Evolutionary conservation across 257 asterid species (phyloP).

Genomic region (Perilla frutescens): DNA sequence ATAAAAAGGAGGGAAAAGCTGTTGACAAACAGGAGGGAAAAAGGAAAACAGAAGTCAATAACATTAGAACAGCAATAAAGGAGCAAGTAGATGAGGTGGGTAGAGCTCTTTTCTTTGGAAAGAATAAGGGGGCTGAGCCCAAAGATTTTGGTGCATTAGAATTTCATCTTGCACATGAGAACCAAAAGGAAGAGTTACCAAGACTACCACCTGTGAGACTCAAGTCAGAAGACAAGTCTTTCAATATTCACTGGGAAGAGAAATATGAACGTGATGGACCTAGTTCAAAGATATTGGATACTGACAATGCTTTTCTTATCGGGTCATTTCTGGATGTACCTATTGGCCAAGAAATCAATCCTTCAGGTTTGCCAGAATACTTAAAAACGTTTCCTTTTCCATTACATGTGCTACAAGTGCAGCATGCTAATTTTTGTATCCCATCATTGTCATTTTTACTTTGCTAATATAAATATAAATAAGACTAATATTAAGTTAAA

Average conservation of each 20-base stretch:
- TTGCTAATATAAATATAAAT: neutral
- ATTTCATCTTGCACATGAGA: conserved; percentile 62
- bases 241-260: conserved; percentile 86
- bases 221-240: conserved; percentile 83
- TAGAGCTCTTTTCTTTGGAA: conserved; percentile 74
- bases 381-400: conserved; percentile 27
- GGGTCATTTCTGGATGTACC: conserved; percentile 98
- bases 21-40: conserved; percentile 66
- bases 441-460: conserved; percentile 5
- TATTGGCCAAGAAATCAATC: conserved; percentile 83
- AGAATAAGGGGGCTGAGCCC: conserved; percentile 59
- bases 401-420: neutral
- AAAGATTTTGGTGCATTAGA: conserved; percentile 59
- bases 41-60: conserved; percentile 58
- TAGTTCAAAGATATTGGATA: conserved; percentile 57
- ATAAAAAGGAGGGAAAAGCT: conserved; percentile 62
- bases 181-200: conserved; percentile 87
- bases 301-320: conserved; percentile 75
- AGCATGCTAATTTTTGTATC: neutral
- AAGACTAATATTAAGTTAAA: neutral
- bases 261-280: conserved; percentile 75
- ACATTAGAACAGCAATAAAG: conserved; percentile 66
- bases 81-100: conserved; percentile 95
- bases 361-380: conserved; percentile 60
- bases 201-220: conserved; percentile 90